Percentiles rank a stretch among this genome's conserved stretches.
Conservation (phyloP, 345 rosid genomes). For the Corchorus olitorius region DNA sequence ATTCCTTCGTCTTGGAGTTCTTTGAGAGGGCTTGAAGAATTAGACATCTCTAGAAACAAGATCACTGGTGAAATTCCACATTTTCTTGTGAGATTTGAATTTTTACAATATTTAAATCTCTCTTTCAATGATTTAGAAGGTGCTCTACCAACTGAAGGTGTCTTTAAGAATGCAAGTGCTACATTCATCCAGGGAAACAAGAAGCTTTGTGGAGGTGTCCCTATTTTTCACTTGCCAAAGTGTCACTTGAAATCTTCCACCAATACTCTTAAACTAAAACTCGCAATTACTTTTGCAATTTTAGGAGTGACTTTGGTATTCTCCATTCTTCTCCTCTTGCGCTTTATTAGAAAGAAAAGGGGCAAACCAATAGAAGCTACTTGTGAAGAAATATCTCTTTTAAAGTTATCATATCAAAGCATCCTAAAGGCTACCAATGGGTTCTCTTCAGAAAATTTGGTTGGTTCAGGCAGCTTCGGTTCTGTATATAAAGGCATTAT, state of each 20-base stretch:
- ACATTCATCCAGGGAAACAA: too few species aligned
- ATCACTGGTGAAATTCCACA: slow-evolving; percentile 31
- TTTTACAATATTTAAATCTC: slow-evolving; percentile 16
- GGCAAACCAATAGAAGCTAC: too few species aligned
- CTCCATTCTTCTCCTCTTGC: not conserved
- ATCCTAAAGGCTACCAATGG: too few species aligned
- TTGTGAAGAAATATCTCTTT: not conserved
- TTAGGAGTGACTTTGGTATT: not conserved
- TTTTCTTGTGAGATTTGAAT: not conserved
- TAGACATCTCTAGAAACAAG: slow-evolving; percentile 22
- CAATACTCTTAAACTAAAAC: not conserved
- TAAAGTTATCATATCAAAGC: not conserved
- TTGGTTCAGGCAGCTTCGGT: not conserved
- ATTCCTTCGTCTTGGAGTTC: slow-evolving; percentile 9
- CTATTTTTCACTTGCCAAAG: not conserved
- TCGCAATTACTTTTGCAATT: not conserved
- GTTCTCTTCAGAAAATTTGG: too few species aligned
- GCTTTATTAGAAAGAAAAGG: not conserved
- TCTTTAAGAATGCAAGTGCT: too few species aligned
- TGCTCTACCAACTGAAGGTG: too few species aligned
- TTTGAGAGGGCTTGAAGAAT: slow-evolving; percentile 22
- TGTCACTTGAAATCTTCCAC: not conserved
- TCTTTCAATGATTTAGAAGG: slow-evolving; percentile 24
- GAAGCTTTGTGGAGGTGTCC: slow-evolving; percentile 32
- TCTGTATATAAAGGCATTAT: slow-evolving; percentile 24